Base-by-base conservation (phyloP, 345 rosid genomes). In the Toxicodendron radicans region DNA sequence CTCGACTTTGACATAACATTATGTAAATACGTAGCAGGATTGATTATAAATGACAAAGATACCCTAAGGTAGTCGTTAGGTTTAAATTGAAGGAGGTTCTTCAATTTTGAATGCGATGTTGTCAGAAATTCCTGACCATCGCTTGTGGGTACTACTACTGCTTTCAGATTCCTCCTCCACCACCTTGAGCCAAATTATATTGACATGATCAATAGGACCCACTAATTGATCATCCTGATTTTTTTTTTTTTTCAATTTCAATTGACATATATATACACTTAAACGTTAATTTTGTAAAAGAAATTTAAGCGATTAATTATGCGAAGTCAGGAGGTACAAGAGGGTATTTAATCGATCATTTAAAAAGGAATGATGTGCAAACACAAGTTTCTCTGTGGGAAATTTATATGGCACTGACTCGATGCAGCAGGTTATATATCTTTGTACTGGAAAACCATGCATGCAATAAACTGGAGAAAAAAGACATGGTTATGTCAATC, bases 61-160 rank as follows among this genome's bases (percentile, higher is more conserved):
- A 54, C 32, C 27, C 66, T 56, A 1, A 49, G 76, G n/a, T 14
- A 58, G 77, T 32, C 38, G 77, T 51, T 62, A 45, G 74, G 73
- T 73, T 73, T 48, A 59, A 65, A 76, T 70, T 76, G n/a, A 70
- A 45, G 43, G 23, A 3, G 43, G 65, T 32, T 27, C 53, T 49
- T 52, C 11, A 38, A 51, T 51, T 72, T 58, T 66, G 24, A 78
- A 59, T 54, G 70, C 35, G 46, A 13, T 60, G 32, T 10, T 68
- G 81, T 68, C 69, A 61, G 64, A 24, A 66, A 48, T 51, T 51
- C 45, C 71, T 51, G 58, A 23, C 53, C 43, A 27, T 49, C 16
- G 20, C 20, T 66, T 66, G 21, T 66, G 21, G 41, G 38, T 33
- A 12, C 23, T 10, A 3, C 11, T 1, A 21, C 21, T 32, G 27